Evolutionary conservation across 257 asterid genomes (phyloP), one percentile per base, ranked within the genome.

Genomic region (Pogostemon cablin): DNA sequence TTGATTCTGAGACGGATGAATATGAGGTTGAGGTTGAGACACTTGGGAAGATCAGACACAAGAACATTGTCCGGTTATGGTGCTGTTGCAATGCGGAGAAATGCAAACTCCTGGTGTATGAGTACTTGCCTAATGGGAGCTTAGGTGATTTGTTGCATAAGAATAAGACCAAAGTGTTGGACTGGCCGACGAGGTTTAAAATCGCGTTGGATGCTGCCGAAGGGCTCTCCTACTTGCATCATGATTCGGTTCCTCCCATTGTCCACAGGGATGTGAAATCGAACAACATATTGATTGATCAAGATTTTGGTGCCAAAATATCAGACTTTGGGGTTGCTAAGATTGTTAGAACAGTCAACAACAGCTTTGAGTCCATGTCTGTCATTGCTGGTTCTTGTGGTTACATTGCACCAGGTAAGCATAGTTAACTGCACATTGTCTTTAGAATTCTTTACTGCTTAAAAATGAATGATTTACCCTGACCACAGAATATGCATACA

Each of bases 251-350:
- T 62, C 98, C 97, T 69, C 84, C 95, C 0, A 86, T 92, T n/a
- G 90, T 92, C 2, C 98, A 90, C 61, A 85, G 98, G 46, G 98
- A 92, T 10, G 92, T 92, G 41, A 92, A 92, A 59, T 86, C 98
- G 0, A 90, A 82, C 54, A 92, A 92, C 67, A 88, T 90, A 40
- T 69, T 92, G 78, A 61, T 92, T 41, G 92, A 85, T 68, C 79
- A 72, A 58, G 82, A 82, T 5, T 85, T 88, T 54, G 80, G 93
- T 3, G 97, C 97, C 25, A 88, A 86, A 75, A 85, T 92, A 10
- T 82, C 97, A 0, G 97, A 92, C 77, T 92, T 92, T 71, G 98
- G 98, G 2, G 95, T 92, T 44, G 98, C 98, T 0, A 90, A 87
- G 60, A 72, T 81, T 46, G 82, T 86, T 8, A 75, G 69, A 56